Percentiles rank a stretch among this genome's conserved stretches.
phyloP scores from a whole-genome alignment of 345 rosid genomes.

The Clausena lansium region DNA sequence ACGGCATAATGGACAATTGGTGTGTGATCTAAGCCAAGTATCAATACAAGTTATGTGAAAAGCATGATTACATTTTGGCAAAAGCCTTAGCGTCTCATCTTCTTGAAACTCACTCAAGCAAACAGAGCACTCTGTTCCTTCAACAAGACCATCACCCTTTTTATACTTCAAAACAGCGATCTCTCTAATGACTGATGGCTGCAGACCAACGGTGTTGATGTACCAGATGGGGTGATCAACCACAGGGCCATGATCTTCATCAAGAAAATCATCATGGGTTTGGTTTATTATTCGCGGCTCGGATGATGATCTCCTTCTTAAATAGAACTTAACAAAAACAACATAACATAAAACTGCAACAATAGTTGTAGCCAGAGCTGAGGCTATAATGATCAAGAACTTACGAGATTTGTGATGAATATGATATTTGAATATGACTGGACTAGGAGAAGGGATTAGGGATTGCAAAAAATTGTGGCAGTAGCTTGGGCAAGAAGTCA shows the following conservation, averaged over 20 bases:
- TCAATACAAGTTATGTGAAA: conserved; percentile 74
- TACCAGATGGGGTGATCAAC: conserved; percentile 72
- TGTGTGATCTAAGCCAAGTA: conserved; percentile 73
- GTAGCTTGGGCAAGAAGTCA: conserved; percentile 18
- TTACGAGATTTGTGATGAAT: conserved; percentile 9
- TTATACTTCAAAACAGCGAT: conserved; percentile 52
- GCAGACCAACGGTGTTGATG: conserved; percentile 62
- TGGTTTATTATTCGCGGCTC: not conserved
- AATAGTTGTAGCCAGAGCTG: conserved; percentile 28
- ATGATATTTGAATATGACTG: not conserved
- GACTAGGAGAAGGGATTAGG: conserved; percentile 11
- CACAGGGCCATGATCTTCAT: conserved; percentile 36
- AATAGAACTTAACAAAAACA: conserved; percentile 28
- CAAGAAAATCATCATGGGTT: conserved; percentile 36
- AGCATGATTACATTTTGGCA: conserved; percentile 80
- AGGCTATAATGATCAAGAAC: conserved; percentile 28
- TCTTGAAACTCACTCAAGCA: conserved; percentile 73
- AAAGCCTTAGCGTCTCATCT: conserved; percentile 53
- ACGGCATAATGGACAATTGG: conserved; percentile 63
- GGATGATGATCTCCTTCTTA: conserved; percentile 8
- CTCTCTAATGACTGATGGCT: conserved; percentile 47
- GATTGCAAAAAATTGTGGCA: conserved; percentile 7
- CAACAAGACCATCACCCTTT: conserved; percentile 47
- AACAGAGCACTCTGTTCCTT: conserved; percentile 78
- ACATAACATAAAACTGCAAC: conserved; percentile 27